Evolutionary conservation across 2,329 filamentous ascomycete genomes (phyloP), one percentile per base, ranked within the genome.

Genomic region (Alternaria gansuensis): DNA sequence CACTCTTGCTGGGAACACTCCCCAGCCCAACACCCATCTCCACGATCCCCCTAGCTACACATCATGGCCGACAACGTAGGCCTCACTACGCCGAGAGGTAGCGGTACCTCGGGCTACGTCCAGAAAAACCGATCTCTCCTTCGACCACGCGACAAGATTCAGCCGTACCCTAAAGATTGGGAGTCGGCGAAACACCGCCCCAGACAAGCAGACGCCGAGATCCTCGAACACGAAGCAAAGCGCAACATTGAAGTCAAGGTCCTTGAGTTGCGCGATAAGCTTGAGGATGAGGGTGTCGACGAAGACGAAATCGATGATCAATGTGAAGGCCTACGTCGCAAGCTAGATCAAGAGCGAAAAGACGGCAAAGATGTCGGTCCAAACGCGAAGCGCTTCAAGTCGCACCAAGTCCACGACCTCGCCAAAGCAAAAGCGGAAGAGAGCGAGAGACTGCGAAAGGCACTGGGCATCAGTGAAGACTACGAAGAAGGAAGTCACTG

Each of bases 391-490:
- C 84, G 86, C 9, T 84, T 98, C 64, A 99, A 98, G 80, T 84
- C 88, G 66, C 93, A 98, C 79, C 92, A 98, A 79, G 93, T 98
- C 21, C 95, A 99, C 81, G 95, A 98, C 80, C 84, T 97, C 76
- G 95, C 95, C 17, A 91, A 95, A 72, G 95, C 94, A 60, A 99
- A 99, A 85, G 94, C 96, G 68, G 90, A 92, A 76, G 95, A 99
- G 84, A 97, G 90, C 78, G 93, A 98, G 80, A 86, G 91, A 69
- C 81, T 99, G 75, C 83, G 94, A 65, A 91, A 84, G 78, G 95
- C 95, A 7, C 82, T 99, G 66, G 93, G 93, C 49, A 96, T 98
- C 71, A 88, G 88, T 73, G 89, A 89, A 74, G 85, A 94, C 75
- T 95, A 95, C 70, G 88, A 94, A 74, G 92, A 96, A 77, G 93